Percentiles rank a stretch among this genome's conserved stretches.
These are phyloP conservation scores for Aspergillus latus DNA, from an alignment of 2,329 filamentous ascomycete species.

Conservation along the genomic window DNA sequence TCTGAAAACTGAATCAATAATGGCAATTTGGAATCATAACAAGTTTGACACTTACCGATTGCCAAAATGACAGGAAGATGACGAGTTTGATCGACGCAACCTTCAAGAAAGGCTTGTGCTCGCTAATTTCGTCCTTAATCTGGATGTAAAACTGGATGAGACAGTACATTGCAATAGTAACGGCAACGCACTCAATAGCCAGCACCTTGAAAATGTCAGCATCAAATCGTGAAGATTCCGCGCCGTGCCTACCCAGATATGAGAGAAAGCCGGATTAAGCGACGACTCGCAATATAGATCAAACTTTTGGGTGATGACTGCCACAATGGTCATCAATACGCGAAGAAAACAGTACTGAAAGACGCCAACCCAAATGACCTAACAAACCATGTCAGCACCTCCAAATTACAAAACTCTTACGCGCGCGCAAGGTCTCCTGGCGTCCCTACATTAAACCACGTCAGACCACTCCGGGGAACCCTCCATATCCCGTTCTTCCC, in stretches of 20 bases:
- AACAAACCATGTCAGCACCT: neutral
- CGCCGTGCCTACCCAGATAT: constrained; percentile 68
- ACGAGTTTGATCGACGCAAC: constrained; percentile 85
- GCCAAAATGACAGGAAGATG: constrained; percentile 91
- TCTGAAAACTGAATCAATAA: constrained; percentile 28
- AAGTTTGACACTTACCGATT: constrained; percentile 50
- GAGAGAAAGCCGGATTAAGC: constrained; percentile 73
- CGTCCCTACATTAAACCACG: constrained; percentile 73
- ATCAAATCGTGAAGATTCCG: neutral
- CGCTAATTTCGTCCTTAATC: constrained; percentile 65
- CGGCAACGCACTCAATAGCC: constrained; percentile 67
- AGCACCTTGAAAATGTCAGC: constrained; percentile 51
- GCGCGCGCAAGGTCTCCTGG: neutral
- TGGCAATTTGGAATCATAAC: neutral
- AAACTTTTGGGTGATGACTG: constrained; percentile 69
- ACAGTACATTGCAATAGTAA: constrained; percentile 84
- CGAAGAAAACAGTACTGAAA: constrained; percentile 85
- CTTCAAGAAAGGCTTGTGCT: constrained; percentile 74
- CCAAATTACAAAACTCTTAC: neutral
- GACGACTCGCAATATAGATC: constrained; percentile 76
- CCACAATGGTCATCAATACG: constrained; percentile 74
- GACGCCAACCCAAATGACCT: constrained; percentile 68
- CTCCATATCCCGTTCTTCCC: constrained; percentile 68
- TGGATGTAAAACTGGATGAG: constrained; percentile 85
- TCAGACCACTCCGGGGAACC: constrained; percentile 75